Evolutionary conservation across 2,329 filamentous ascomycete species (phyloP), one percentile per base, ranked within the genome.

Genomic region (Fusarium newnesense): DNA sequence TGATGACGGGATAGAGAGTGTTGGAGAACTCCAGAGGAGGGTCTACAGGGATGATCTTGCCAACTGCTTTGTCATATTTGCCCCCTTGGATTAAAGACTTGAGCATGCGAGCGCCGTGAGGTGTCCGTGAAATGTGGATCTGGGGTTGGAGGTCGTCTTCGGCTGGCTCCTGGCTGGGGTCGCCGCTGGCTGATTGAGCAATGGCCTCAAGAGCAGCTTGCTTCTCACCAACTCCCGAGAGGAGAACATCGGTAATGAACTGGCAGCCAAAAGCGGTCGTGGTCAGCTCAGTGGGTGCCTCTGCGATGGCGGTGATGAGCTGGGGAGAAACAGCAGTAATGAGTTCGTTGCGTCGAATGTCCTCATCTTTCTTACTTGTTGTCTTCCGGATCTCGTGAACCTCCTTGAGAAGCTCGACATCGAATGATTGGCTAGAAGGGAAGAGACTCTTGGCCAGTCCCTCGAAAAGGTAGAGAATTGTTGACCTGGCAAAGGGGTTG

Each of bases 331-430:
- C 84, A 16, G 91, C 88, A 67, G 91, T 89, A 28, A 94, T 85
- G 46, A 99, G 86, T 81, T 98, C 96, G 75, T 90, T 87, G 65
- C 93, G 90, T 67, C 96, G 90, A 28, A 88, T 83, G 60, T 92
- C 91, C 1, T 94, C 87, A 64, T 97, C 94, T 83, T 99, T 99
- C 85, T 98, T 99, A 73, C 94, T 97, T 4, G 95, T 98, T 19
- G 88, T 91, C 75, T 91, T 89, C 60, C 96, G 91, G 72, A 97
- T 92, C 62, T 90, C 89, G 78, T 94, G 92, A 30, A 98, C 85
- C 81, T 98, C 93, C 64, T 90, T 86, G 9, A 99, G 85, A 19
- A 96, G 83, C 62, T 92, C 89, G 40, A 94, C 83, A 72, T 95
- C 92, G 39, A 87, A 87, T 16, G 89, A 87, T 64, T 94, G 88